A percentile compares a stretch with the other conserved stretches of the same genome.
Evolutionary conservation across 306 rosid genomes (phyloP).

Genomic region (Acacia crassicarpa): DNA sequence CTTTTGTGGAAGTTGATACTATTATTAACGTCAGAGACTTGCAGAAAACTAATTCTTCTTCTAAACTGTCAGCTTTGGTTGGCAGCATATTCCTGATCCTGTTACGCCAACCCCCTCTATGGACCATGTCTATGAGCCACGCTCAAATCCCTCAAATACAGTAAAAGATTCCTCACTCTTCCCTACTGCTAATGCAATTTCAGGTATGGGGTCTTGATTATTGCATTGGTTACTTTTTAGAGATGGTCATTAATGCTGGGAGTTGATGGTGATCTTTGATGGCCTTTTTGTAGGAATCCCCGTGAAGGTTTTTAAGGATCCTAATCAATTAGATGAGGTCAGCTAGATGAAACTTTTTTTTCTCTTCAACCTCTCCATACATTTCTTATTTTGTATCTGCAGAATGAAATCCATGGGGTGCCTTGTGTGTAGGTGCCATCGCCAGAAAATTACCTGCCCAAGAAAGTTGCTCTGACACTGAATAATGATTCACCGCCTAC

Average conservation of each 20-base stretch:
- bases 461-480: slow-evolving; percentile 28
- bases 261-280: neutral
- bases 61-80: too few species aligned
- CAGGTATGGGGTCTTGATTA: slow-evolving; percentile 12
- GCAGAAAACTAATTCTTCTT: too few species aligned
- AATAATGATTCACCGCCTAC: slow-evolving; percentile 19
- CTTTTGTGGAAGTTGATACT: neutral
- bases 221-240: neutral
- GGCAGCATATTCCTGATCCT: too few species aligned
- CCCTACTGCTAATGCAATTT: neutral
- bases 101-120: too few species aligned
- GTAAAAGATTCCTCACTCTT: neutral
- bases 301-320: slow-evolving; percentile 21
- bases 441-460: neutral
- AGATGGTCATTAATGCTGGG: neutral
- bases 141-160: too few species aligned
- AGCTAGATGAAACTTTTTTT: slow-evolving; percentile 3
- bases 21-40: neutral
- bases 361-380: neutral
- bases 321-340: slow-evolving; percentile 30
- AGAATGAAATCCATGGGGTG: neutral
- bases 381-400: slow-evolving; percentile 1
- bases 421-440: slow-evolving; percentile 21
- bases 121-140: too few species aligned
- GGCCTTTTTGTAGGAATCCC: slow-evolving; percentile 22